Conservation (phyloP, 805 yeast species). For the Geotrichum ghanense region DNA sequence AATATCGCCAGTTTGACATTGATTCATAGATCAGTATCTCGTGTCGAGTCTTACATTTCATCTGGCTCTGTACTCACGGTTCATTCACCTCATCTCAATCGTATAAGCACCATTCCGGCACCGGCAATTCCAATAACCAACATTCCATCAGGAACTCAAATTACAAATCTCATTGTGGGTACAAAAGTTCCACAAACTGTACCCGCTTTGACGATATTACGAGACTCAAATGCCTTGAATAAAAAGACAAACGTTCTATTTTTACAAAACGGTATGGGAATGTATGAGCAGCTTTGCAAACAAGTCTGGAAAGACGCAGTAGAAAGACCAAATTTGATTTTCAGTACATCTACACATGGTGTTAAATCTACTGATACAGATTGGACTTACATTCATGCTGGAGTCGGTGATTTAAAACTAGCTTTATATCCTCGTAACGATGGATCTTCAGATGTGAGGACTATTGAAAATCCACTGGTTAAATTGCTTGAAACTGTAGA, state of each 20-base stretch:
- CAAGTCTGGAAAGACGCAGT: conserved; percentile 40
- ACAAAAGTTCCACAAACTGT: conserved; percentile 73
- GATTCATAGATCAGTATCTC: conserved; percentile 32
- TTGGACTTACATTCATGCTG: conserved; percentile 51
- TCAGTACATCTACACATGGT: conserved; percentile 80
- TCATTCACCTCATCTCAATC: background rate
- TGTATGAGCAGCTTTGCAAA: conserved; percentile 38
- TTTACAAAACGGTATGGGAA: conserved; percentile 80
- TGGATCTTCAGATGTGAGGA: conserved; percentile 30
- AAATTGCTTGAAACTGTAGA: conserved; percentile 1
- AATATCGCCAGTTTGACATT: conserved; percentile 31
- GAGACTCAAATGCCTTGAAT: conserved; percentile 35
- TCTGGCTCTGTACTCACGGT: conserved; percentile 28
- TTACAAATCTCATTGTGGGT: conserved; percentile 56
- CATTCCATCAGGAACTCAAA: conserved; percentile 17
- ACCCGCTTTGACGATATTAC: conserved; percentile 47
- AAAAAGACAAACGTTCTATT: conserved; percentile 46
- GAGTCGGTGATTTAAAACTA: conserved; percentile 50
- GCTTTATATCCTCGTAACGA: conserved; percentile 38
- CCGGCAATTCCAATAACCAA: background rate
- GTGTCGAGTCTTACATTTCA: conserved; percentile 32
- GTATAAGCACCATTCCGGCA: background rate
- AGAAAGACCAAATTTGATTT: conserved; percentile 48
- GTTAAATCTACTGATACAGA: conserved; percentile 40
- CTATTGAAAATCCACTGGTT: background rate